These are phyloP conservation scores for Wilcoxina mikolae DNA, from an alignment of 495 filamentous ascomycete species.

Conservation along the genomic window DNA sequence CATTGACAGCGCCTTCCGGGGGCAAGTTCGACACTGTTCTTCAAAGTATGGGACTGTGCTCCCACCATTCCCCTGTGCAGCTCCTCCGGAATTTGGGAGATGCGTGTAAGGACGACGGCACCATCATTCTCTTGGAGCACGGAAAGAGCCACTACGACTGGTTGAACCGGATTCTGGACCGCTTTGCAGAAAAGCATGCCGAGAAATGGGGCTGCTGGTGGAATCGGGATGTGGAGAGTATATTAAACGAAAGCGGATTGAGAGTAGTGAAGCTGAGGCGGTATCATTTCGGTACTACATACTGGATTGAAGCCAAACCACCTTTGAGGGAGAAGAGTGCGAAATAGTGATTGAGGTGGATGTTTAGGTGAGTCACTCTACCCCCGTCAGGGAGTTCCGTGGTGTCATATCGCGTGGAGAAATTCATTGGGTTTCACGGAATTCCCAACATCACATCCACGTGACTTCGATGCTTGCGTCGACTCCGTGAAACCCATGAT, in stretches of 20 bases:
- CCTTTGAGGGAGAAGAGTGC: slow-evolving; percentile 4
- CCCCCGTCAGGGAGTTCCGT: too few species aligned
- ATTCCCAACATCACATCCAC: too few species aligned
- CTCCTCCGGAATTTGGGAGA: slow-evolving; percentile 48
- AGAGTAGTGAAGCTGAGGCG: slow-evolving; percentile 56
- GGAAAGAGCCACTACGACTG: slow-evolving; percentile 62
- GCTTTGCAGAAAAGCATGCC: slow-evolving; percentile 61
- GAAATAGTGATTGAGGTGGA: background rate
- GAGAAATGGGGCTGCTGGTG: slow-evolving; percentile 77
- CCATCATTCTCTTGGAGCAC: slow-evolving; percentile 82
- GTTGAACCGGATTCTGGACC: slow-evolving; percentile 67
- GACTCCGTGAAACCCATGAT: too few species aligned
- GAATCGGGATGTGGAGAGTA: slow-evolving; percentile 72
- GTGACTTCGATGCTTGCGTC: too few species aligned
- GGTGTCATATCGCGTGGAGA: too few species aligned
- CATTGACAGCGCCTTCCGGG: slow-evolving; percentile 16
- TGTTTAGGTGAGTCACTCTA: background rate
- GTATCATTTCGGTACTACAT: slow-evolving; percentile 62
- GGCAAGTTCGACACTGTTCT: slow-evolving; percentile 66
- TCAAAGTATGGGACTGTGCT: slow-evolving; percentile 89
- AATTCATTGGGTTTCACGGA: too few species aligned
- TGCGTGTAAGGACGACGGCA: slow-evolving; percentile 42
- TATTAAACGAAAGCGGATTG: slow-evolving; percentile 68
- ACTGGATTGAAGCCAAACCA: slow-evolving; percentile 47
- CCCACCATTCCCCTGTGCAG: slow-evolving; percentile 54